Evolutionary conservation across 2,329 filamentous ascomycete species (phyloP).

Genomic region (Stagonosporopsis cucurbitacearum): DNA sequence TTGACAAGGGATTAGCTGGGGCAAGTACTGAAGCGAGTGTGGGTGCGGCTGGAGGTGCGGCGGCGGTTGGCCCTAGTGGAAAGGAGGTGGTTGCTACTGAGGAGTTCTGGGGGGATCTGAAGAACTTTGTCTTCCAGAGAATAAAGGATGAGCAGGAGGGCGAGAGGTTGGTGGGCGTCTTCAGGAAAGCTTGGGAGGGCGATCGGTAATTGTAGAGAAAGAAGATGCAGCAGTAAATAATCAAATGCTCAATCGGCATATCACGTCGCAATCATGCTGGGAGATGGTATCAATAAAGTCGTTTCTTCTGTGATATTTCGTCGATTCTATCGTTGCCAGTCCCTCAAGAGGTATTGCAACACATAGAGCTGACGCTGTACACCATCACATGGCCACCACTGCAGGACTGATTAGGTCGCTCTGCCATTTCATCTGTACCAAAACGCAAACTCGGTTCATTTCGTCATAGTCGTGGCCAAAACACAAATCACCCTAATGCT

Average conservation of each 20-base stretch:
- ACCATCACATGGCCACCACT: slow-evolving; percentile 10
- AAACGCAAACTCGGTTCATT: slow-evolving; percentile 25
- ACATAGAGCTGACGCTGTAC: slow-evolving; percentile 20
- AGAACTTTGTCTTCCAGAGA: slow-evolving; percentile 79
- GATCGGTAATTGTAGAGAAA: slow-evolving; percentile 21
- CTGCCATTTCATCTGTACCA: slow-evolving; percentile 22
- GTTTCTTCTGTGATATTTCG: slow-evolving; percentile 32
- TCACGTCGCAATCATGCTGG: slow-evolving; percentile 16
- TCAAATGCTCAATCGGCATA: background rate
- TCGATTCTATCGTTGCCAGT: slow-evolving; percentile 27
- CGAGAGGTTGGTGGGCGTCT: slow-evolving; percentile 68
- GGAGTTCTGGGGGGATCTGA: slow-evolving; percentile 86
- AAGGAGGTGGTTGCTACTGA: slow-evolving; percentile 69
- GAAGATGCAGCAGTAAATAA: background rate
- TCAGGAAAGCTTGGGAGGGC: slow-evolving; percentile 73
- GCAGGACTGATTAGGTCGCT: slow-evolving; percentile 7
- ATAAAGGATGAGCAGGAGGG: slow-evolving; percentile 73
- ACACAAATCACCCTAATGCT: slow-evolving; percentile 23
- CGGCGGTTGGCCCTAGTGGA: slow-evolving; percentile 62
- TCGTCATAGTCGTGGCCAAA: slow-evolving; percentile 28
- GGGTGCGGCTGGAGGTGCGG: slow-evolving; percentile 40
- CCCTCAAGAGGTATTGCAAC: slow-evolving; percentile 22
- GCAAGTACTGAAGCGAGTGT: slow-evolving; percentile 25
- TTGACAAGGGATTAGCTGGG: slow-evolving; percentile 50
- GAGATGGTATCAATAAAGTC: slow-evolving; percentile 21